Evolutionary conservation across 345 rosid species (phyloP), one percentile per base, ranked within the genome.

Genomic region (Hypericum perforatum): DNA sequence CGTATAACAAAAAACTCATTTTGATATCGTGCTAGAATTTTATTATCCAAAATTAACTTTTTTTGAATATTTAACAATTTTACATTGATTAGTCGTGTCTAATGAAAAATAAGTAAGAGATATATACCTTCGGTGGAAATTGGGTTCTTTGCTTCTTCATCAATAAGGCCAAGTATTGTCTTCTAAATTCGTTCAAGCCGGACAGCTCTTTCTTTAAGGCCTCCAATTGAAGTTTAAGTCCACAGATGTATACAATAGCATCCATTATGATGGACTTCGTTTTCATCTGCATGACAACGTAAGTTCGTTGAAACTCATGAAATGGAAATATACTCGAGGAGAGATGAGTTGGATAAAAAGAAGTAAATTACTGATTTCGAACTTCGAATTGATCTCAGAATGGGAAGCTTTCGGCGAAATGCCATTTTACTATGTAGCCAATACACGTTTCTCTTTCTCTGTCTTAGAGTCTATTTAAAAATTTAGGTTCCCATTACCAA

Each of bases 191-290:
- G 63, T 68, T 40, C 13, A 81, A 64, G 62, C 54, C 64, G 39
- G 61, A 56, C 54, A 67, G 61, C 39, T 78, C 76, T 71, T 66
- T 74, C 58, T 73, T 56, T 41, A 79, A 54, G 43, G 81, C 79
- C 63, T 78, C 75, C 72, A 83, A 54, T 72, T 72, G 64, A 58
- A 76, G 76, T 68, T 74, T 79, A 60, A 85, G 83, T 71, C 73
- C 69, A 76, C 43, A 61, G 57, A 78, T 75, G 69, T 72, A 68
- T 15, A 72, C 67, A 55, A 82, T 60, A 65, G 76, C 62, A 43
- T 75, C 86, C 65, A 54, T 60, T 52, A 71, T 37, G 37, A 63
- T 41, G 55, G 75, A 73, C 15, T 63, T 73, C 67, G 52, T 67
- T 63, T 73, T 59, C 58, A 63, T 82, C 95, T 82, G 67, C 49